These are phyloP conservation scores for Thinopyrum elongatum DNA, from an alignment of 176 grass and related monocot species.

Conservation along the genomic window DNA sequence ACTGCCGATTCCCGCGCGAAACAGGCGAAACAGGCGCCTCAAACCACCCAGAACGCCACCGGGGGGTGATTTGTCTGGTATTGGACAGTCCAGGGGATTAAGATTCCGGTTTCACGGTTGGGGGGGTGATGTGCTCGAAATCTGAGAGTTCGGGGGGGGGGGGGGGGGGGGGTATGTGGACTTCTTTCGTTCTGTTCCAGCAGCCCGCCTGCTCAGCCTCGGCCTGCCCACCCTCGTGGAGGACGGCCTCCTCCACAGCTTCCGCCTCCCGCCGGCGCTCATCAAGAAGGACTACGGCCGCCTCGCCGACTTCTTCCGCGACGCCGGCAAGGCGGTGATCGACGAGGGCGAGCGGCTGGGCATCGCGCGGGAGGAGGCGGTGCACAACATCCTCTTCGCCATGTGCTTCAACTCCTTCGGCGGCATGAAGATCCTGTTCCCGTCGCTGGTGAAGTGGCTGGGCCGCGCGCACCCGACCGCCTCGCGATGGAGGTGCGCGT, in stretches of 20 bases:
- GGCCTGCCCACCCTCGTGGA: slow-evolving; percentile 78
- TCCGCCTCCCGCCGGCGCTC: slow-evolving; percentile 76
- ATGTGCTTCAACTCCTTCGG: slow-evolving; percentile 97
- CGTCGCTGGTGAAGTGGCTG: slow-evolving; percentile 74
- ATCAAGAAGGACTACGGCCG: slow-evolving; percentile 75
- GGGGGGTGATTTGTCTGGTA: no score
- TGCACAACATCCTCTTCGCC: slow-evolving; percentile 94
- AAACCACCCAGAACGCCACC: no score
- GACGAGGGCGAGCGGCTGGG: slow-evolving; percentile 82
- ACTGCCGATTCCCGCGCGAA: no score
- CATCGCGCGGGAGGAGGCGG: slow-evolving; percentile 65
- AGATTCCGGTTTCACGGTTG: no score
- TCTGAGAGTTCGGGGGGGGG: no score
- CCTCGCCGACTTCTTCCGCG: slow-evolving; percentile 75
- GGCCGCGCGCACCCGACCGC: slow-evolving; percentile 73
- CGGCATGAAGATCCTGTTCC: slow-evolving; percentile 79
- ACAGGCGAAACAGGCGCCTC: no score
- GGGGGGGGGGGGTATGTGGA: no score
- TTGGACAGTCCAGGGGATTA: no score
- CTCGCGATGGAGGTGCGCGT: slow-evolving; percentile 76
- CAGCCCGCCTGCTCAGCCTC: slow-evolving; percentile 65
- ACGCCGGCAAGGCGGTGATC: slow-evolving; percentile 40
- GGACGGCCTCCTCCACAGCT: slow-evolving; percentile 75
- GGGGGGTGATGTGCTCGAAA: no score
- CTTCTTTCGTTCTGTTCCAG: slow-evolving; percentile 44